Base-by-base conservation (phyloP, 1,284 basidiomycete genomes). In the Ganoderma boninense region DNA sequence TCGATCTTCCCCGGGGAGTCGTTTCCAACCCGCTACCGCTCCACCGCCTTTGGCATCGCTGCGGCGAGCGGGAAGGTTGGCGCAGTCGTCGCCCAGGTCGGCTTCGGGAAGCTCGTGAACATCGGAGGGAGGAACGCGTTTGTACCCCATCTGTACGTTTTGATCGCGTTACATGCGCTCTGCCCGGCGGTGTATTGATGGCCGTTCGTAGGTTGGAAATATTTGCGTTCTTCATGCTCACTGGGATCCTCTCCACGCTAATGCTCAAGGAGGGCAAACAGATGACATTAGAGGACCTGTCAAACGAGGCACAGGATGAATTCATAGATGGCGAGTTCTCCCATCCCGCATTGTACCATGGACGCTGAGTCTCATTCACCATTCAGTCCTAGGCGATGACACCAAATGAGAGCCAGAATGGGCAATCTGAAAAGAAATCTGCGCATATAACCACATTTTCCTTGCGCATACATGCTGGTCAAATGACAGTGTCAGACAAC, bases 11-110 rank as follows among this genome's bases (percentile, higher is more conserved):
- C 95, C 11, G 94, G 93, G 67, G 94, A 97, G 81, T 89, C 86
- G 32, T 97, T 96, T 90, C 95, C 95, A 2, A 96, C 95, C 2
- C 90, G 95, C 60, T 95, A 95, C 82, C 87, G 94, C 65, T 92
- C 92, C 0, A 95, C 94, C 7, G 92, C 89, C 3, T 94, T 95
- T 81, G 95, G 95, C 80, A 95, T 97, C 79, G 92, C 91, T 23
- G 95, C 95, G 23, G 94, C 92, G 3, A 89, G 88, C 38, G 94
- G 93, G 65, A 96, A 96, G 82, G 85, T 95, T 64, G 95, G 95
- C 59, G 95, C 95, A 64, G 93, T 97, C 78, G 82, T 96, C 63
- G 91, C 93, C 2, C 93, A 95, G 81, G 90, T 95, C 74, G 93
- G 90, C 57, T 95, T 96, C 80, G 87, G 89, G 44, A 87, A 87